These are phyloP conservation scores for Cetradonia linearis DNA, from an alignment of 495 filamentous ascomycete species.

Conservation along the genomic window DNA sequence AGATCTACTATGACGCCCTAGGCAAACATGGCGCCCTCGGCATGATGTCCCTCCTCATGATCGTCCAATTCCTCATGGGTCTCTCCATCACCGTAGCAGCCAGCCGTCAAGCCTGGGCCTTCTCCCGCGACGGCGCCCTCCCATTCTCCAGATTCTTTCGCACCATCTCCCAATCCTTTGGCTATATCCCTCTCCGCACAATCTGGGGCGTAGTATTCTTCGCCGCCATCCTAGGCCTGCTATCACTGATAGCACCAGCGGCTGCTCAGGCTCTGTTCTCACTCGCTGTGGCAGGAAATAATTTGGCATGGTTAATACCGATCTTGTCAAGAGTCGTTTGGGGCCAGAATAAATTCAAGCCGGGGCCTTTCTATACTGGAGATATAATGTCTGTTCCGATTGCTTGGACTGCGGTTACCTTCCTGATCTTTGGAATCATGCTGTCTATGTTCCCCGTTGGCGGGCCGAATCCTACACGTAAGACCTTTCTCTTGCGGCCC, in stretches of 20 bases:
- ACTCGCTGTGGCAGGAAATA: conserved; percentile 51
- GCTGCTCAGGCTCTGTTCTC: conserved; percentile 53
- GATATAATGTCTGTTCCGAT: conserved; percentile 40
- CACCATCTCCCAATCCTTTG: conserved; percentile 44
- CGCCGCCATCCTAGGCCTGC: conserved; percentile 46
- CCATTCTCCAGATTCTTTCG: conserved; percentile 54
- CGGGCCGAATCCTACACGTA: conserved; percentile 45
- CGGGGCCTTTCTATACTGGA: conserved; percentile 54
- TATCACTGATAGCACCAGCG: conserved; percentile 48
- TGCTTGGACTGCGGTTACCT: conserved; percentile 43
- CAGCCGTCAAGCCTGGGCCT: conserved; percentile 51
- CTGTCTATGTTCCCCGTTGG: conserved; percentile 50
- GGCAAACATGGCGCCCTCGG: conserved; percentile 45
- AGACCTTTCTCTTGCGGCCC: conserved; percentile 15
- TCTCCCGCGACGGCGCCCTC: conserved; percentile 50
- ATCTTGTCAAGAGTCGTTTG: conserved; percentile 54
- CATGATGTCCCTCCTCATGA: conserved; percentile 46
- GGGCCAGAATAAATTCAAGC: conserved; percentile 51
- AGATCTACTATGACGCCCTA: conserved; percentile 45
- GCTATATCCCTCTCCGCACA: conserved; percentile 51
- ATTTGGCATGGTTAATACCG: conserved; percentile 53
- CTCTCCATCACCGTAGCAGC: conserved; percentile 44
- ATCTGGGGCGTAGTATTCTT: conserved; percentile 49
- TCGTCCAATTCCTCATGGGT: conserved; percentile 46
- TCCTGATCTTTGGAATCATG: conserved; percentile 46